These are phyloP conservation scores for Gossypium australe DNA, from an alignment of 345 rosid species.

Conservation along the genomic window DNA sequence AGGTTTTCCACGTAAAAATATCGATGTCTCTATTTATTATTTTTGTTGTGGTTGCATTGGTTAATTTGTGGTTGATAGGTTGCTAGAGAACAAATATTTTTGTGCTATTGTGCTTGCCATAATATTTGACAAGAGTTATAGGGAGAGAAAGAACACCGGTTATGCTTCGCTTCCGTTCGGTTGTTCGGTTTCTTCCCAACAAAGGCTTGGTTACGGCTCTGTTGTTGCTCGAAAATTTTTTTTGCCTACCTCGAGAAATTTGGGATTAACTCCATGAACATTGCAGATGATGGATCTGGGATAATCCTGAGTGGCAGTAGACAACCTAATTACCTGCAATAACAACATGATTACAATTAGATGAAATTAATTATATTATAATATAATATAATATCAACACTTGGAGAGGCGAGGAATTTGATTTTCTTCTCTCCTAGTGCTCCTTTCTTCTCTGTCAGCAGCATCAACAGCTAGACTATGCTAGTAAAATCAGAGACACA, in stretches of 20 bases:
- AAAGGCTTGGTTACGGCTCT: conserved; percentile 38
- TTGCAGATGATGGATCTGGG: conserved; percentile 71
- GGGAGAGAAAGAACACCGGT: too few relatives aligned
- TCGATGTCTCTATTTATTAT: too few relatives aligned
- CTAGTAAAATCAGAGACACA: not conserved
- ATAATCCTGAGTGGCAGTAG: conserved; percentile 92
- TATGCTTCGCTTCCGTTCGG: too few relatives aligned
- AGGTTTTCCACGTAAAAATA: too few relatives aligned
- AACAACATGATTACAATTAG: not conserved
- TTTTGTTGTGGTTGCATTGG: too few relatives aligned
- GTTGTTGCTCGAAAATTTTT: conserved; percentile 50
- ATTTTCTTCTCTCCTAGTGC: not conserved
- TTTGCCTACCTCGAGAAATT: conserved; percentile 78
- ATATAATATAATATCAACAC: not conserved
- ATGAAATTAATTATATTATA: not conserved
- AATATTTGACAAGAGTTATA: too few relatives aligned
- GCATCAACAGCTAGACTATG: not conserved
- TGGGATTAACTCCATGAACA: conserved; percentile 94
- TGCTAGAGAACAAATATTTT: too few relatives aligned
- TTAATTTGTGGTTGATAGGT: too few relatives aligned
- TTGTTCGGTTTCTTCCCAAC: too few relatives aligned
- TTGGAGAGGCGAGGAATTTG: not conserved
- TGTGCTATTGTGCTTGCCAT: too few relatives aligned
- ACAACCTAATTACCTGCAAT: conserved; percentile 81
- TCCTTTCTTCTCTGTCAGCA: not conserved